These are phyloP conservation scores for Xylaria multiplex DNA, from an alignment of 2,329 filamentous ascomycete species.

Conservation along the genomic window DNA sequence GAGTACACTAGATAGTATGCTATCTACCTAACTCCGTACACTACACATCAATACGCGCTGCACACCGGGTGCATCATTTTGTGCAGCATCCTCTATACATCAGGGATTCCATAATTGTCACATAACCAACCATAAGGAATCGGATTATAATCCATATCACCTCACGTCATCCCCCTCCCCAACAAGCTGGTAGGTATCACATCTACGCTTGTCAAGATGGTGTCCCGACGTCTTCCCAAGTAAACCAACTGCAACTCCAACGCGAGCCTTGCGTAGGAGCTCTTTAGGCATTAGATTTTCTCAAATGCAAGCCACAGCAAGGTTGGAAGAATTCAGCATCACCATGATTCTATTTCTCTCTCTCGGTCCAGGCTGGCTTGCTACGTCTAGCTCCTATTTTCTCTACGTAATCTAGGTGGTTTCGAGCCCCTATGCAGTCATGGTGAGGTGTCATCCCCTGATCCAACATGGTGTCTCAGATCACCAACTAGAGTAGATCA, in stretches of 20 bases:
- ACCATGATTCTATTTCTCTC: neutral
- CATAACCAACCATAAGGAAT: too few species aligned
- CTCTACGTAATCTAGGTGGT: neutral
- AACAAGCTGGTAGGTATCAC: too few species aligned
- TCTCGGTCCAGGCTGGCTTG: neutral
- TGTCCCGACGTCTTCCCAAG: too few species aligned
- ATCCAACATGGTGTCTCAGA: conserved; percentile 4
- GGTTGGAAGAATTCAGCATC: conserved; percentile 2
- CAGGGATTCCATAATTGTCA: too few species aligned
- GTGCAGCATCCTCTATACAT: too few species aligned
- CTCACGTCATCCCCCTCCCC: too few species aligned
- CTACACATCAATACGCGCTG: too few species aligned
- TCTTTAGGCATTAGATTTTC: neutral
- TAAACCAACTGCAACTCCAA: neutral
- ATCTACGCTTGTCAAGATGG: neutral
- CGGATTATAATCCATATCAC: too few species aligned
- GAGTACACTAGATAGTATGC: too few species aligned
- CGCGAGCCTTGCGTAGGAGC: neutral
- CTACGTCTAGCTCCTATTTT: neutral
- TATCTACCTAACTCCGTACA: too few species aligned
- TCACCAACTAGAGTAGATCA: neutral
- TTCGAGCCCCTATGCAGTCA: neutral
- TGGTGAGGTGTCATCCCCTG: neutral
- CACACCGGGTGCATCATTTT: too few species aligned
- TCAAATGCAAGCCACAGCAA: neutral